phyloP scores from a whole-genome alignment of 2,329 filamentous ascomycete genomes.

The Arthrobotrys entomopaga region DNA sequence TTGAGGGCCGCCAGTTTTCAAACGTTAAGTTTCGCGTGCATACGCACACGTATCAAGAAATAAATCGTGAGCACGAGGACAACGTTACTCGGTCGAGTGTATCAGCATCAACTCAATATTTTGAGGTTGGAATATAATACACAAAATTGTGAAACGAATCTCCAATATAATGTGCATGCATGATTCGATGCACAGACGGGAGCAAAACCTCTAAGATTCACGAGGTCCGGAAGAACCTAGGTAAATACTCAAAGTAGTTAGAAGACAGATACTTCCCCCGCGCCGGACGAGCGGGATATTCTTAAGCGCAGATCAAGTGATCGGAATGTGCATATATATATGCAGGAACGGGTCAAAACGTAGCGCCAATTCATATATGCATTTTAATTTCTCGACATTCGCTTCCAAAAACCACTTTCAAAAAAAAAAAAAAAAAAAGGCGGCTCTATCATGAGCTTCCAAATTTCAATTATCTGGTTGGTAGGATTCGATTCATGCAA shows the following conservation, averaged over 20 bases:
- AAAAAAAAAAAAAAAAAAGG: no score
- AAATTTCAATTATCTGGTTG: not conserved
- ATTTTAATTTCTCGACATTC: conserved; percentile 6
- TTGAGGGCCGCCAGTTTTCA: no score
- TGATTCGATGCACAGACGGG: conserved; percentile 5
- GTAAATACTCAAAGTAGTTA: conserved; percentile 11
- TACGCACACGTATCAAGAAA: conserved; percentile 19
- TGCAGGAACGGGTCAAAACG: conserved; percentile 50
- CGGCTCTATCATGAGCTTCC: conserved; percentile 11
- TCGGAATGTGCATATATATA: no score
- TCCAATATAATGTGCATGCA: conserved; percentile 1
- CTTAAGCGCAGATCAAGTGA: conserved; percentile 23
- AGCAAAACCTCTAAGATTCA: not conserved
- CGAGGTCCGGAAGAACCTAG: not conserved
- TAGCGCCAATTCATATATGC: conserved; percentile 25
- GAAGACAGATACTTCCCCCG: conserved; percentile 17
- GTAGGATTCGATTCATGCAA: no score
- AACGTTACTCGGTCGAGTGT: not conserved
- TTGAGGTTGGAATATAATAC: conserved; percentile 3
- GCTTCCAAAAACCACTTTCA: not conserved
- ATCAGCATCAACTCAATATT: no score
- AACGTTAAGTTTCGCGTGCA: no score
- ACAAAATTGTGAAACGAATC: conserved; percentile 1
- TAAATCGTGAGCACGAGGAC: conserved; percentile 7
- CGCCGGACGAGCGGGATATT: conserved; percentile 53